These are phyloP conservation scores for Celoporthe dispersa DNA, from an alignment of 2,329 filamentous ascomycete genomes.

Conservation along the genomic window DNA sequence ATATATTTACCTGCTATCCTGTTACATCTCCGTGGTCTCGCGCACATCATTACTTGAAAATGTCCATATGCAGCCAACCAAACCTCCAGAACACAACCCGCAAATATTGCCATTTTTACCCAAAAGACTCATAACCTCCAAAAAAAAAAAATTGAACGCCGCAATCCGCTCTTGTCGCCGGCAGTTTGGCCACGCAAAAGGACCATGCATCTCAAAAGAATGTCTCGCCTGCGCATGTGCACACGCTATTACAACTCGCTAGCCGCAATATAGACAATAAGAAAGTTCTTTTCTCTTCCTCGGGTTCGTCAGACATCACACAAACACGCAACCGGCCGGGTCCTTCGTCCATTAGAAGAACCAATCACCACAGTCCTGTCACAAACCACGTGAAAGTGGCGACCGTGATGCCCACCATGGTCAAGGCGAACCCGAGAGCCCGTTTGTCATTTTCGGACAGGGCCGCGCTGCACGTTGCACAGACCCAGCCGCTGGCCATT, in stretches of 20 bases:
- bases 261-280: conserved; percentile 16
- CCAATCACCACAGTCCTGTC: conserved; percentile 46
- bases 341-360: background rate
- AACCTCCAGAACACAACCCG: conserved; percentile 9
- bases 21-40: conserved; percentile 7
- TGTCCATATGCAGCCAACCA: conserved; percentile 10
- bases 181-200: background rate
- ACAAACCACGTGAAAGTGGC: conserved; percentile 69
- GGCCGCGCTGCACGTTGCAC: conserved; percentile 61
- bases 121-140: conserved; percentile 4
- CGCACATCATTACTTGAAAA: conserved; percentile 29
- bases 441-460: conserved; percentile 50
- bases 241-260: conserved; percentile 25
- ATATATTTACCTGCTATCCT: conserved; percentile 22
- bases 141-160: conserved; percentile 26
- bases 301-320: background rate
- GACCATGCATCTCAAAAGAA: conserved; percentile 16
- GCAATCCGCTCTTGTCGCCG: conserved; percentile 10
- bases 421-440: conserved; percentile 54
- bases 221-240: conserved; percentile 23
- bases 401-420: conserved; percentile 61
- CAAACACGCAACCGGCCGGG: background rate
- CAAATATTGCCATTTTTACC: conserved; percentile 14
- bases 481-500: conserved; percentile 55
- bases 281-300: background rate